These are phyloP conservation scores for Oryza rufipogon DNA, from an alignment of 176 grass and related monocot genomes.

Conservation along the genomic window DNA sequence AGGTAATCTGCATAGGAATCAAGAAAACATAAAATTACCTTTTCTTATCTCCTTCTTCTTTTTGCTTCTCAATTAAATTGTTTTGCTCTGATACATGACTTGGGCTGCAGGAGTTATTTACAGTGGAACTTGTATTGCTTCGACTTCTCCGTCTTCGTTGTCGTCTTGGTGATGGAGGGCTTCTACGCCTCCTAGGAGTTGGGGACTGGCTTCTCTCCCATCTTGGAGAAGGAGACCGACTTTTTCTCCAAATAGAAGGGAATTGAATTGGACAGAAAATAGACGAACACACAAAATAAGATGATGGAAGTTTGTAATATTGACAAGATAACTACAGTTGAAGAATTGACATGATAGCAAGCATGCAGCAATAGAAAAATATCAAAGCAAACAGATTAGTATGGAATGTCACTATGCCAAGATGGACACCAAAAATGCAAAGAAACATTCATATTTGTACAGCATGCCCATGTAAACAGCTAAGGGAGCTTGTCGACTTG, in stretches of 20 bases:
- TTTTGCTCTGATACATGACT: conserved; percentile 39
- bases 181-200: conserved; percentile 37
- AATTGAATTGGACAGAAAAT: conserved; percentile 14
- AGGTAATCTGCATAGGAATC: background rate
- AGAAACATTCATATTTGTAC: background rate
- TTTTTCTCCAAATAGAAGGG: conserved; percentile 41
- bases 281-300: background rate
- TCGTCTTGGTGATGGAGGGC: conserved; percentile 40
- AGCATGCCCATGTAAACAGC: background rate
- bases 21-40: conserved; percentile 32
- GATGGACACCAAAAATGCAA: background rate
- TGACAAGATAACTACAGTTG: conserved; percentile 4
- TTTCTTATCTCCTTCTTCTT: conserved; percentile 51
- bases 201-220: conserved; percentile 47
- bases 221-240: conserved; percentile 43
- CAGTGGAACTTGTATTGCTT: conserved; percentile 46
- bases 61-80: conserved; percentile 36
- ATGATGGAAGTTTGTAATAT: background rate
- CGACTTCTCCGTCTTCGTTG: conserved; percentile 45
- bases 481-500: too few species aligned
- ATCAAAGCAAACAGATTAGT: background rate
- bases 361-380: background rate
- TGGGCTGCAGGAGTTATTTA: conserved; percentile 40
- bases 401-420: too few species aligned
- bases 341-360: background rate